Evolutionary conservation across 164 flowering plant species (phyloP).

Genomic region (Pachysandra terminalis): DNA sequence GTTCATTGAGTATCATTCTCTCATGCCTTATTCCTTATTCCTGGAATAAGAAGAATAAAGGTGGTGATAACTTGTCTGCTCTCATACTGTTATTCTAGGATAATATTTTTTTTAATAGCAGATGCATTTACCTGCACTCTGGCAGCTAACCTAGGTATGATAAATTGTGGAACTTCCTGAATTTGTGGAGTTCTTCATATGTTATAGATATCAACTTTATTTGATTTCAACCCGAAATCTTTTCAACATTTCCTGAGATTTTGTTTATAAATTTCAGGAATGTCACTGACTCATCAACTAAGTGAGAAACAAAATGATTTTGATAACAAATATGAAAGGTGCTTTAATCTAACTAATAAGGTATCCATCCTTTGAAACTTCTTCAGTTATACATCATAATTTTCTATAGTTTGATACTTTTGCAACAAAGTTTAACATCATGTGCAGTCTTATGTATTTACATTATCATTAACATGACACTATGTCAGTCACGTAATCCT

Average conservation of each 20-base stretch:
- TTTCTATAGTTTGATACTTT: no score
- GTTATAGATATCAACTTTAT: no score
- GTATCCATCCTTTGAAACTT: constrained; percentile 27
- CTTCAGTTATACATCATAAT: no score
- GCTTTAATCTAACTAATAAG: constrained; percentile 58
- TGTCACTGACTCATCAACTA: constrained; percentile 36
- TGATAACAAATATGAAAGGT: constrained; percentile 55
- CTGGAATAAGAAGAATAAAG: background rate
- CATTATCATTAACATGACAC: no score
- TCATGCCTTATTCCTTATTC: background rate
- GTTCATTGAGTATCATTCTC: background rate
- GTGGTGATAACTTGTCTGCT: background rate
- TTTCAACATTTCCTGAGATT: constrained; percentile 1
- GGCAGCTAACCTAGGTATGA: background rate
- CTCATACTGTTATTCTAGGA: background rate
- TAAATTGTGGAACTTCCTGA: background rate
- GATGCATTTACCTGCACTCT: background rate
- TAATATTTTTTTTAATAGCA: background rate
- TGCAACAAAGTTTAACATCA: no score
- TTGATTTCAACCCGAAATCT: no score
- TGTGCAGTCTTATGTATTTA: no score
- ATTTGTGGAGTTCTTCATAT: background rate
- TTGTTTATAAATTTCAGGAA: constrained; percentile 37
- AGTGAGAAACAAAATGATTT: constrained; percentile 57
- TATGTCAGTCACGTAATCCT: no score